Base-by-base conservation (phyloP, 306 rosid species). In the Dalbergia oliveri region DNA sequence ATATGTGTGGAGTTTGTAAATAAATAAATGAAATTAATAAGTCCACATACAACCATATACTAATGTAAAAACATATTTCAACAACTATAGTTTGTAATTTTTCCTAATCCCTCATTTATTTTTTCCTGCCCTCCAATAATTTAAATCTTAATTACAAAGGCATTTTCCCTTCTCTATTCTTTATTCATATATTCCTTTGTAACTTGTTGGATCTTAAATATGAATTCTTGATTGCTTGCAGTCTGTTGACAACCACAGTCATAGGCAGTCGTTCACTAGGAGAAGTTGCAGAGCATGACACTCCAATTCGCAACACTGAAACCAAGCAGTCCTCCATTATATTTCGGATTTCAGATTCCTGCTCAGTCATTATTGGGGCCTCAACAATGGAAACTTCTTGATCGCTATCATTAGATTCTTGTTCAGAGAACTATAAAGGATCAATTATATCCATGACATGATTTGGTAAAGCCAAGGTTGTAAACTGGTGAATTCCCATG, bases 391-490 rank as follows among this genome's bases (percentile, higher is more conserved):
- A 66, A 18, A 62, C 1, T 11, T 33, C 39, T 41, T 64, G 9
- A 6, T 18, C 39, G 1, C n/a, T 31, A 4, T 76, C 66, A 57
- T 49, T 49, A 19, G 16, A 39, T 26, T 71, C 75, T 37, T 69
- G 81, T 59, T 68, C 73, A 11, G 19, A 35, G 51, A 75, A 41
- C 85, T 83, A n/a, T 7, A 10, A 78, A 57, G 80, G 80, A 61
- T 87, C 88, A 12, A 21, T 49, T 41, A 83, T 54, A 61, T 87
- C 82, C 75, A 85, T 83, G 26, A 10, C 76, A 23, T 47, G 82
- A 5, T 81, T 41, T 19, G 79, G 87, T 33, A 79, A 69, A 39
- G 75, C 73, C 81, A 43, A 41, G 31, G 16, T 63, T 0, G 0
- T 50, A 49, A 53, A 62, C 54, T 33, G 72, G 4, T 63, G 64